Evolutionary conservation across 2,329 filamentous ascomycete genomes (phyloP).

Genomic region (Scytalidium sp.): DNA sequence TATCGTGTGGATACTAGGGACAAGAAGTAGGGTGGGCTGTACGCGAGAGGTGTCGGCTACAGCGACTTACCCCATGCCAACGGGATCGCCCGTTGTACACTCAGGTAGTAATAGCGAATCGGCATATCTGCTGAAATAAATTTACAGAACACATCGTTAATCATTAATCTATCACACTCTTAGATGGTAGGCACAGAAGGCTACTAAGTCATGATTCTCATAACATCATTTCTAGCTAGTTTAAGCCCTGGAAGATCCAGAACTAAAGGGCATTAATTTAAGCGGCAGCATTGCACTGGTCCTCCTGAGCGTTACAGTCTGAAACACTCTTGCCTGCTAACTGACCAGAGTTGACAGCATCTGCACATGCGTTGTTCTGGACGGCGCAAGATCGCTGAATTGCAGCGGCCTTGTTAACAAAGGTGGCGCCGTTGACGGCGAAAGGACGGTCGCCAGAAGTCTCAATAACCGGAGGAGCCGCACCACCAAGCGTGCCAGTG

Average conservation of each 20-base stretch:
- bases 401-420: conserved; percentile 53
- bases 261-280: no score
- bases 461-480: conserved; percentile 45
- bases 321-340: conserved; percentile 35
- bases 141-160: no score
- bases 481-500: conserved; percentile 47
- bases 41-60: no score
- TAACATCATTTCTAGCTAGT: neutral
- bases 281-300: conserved; percentile 34
- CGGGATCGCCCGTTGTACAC: no score
- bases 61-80: no score
- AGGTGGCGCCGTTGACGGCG: conserved; percentile 53
- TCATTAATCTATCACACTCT: no score
- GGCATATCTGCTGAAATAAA: no score
- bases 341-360: conserved; percentile 51
- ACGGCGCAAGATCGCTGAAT: conserved; percentile 59
- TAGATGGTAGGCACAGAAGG: neutral
- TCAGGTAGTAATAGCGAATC: no score
- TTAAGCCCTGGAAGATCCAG: neutral
- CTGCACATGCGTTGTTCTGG: conserved; percentile 59
- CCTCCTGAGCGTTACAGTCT: conserved; percentile 56
- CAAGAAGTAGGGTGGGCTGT: no score
- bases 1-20: no score
- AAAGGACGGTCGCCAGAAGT: conserved; percentile 51
- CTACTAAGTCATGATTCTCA: neutral